Evolutionary conservation across 257 asterid species (phyloP), one percentile per base, ranked within the genome.

Genomic region (Paraleonurus japonicus): DNA sequence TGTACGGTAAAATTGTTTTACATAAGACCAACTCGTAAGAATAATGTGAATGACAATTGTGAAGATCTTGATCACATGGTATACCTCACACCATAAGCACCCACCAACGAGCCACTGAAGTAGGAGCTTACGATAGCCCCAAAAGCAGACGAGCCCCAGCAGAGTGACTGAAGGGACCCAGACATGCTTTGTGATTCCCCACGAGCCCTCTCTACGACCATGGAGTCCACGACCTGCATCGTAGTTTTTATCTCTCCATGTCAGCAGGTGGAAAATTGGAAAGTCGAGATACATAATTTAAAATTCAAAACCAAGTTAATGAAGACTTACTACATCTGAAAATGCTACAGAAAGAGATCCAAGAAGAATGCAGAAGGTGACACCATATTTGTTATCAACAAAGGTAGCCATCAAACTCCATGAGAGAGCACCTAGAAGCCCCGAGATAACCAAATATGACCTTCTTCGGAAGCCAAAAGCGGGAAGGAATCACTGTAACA

Each of bases 111-210:
- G 65, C 98, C 98, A 61, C 96, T 92, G 69, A 89, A 92, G 84
- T 89, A 92, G 50, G 98, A 84, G 84, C 98, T 89, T 16, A 92
- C 84, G 26, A 92, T 85, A 32, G 92, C 89, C 24, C 98, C 96
- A 73, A 89, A 88, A 61, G 98, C 95, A 9, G 98, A 89, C 5
- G 98, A 92, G 45, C 96, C 96, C 98, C 98, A 92, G 72, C 98
- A 92, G 23, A 92, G 76, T 6, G 98, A 92, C 84, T 92, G 96
- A 67, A 92, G 98, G 61, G 98, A 89, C 74, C 96, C 96, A 11
- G 98, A 90, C 88, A 86, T 84, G 87, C 98, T 92, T 74, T 92
- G 98, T 72, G 96, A 88, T 81, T 92, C 98, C 7, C 98, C 98
- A 33, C 98, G 96, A 72, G 96, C 96, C 84, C 96, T 86, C 83